A percentile compares a stretch with the other conserved stretches of the same genome.
phyloP scores from a whole-genome alignment of 2,329 filamentous ascomycete genomes.

The Diaporthe eres region DNA sequence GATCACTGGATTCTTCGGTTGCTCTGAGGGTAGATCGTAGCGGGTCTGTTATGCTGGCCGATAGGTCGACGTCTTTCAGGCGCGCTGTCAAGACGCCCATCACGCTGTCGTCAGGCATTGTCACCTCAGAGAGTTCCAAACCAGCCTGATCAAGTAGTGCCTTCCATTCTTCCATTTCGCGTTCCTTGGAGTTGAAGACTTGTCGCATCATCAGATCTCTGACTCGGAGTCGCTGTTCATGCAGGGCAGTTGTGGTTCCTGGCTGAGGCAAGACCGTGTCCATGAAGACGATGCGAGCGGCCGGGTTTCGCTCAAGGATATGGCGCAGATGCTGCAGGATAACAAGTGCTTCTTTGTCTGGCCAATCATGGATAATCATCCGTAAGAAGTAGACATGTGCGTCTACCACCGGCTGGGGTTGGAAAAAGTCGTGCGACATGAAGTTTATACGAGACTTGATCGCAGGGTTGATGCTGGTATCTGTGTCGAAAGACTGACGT shows the following conservation, averaged over 20 bases:
- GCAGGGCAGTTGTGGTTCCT: constrained; percentile 4
- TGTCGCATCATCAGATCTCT: constrained; percentile 28
- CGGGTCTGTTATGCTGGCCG: neutral
- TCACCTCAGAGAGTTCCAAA: neutral
- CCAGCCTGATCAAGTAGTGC: constrained; percentile 3
- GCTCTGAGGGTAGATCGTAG: no score
- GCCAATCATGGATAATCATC: constrained; percentile 31
- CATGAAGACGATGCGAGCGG: constrained; percentile 18
- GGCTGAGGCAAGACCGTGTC: constrained; percentile 24
- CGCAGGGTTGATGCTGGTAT: neutral
- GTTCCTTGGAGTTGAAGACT: constrained; percentile 16
- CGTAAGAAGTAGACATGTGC: constrained; percentile 13
- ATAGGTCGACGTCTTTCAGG: neutral
- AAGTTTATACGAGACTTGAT: constrained; percentile 4
- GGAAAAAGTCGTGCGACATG: constrained; percentile 29
- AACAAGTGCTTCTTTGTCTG: neutral
- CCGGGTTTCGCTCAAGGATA: neutral
- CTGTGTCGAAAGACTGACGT: neutral
- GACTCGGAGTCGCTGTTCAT: constrained; percentile 13
- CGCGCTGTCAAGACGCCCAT: constrained; percentile 9
- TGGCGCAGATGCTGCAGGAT: constrained; percentile 1
- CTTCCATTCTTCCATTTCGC: constrained; percentile 27
- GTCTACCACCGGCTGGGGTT: constrained; percentile 3
- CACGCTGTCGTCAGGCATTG: constrained; percentile 11
- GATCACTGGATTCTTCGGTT: neutral